Evolutionary conservation across 176 grass and related monocot species (phyloP).

Genomic region (Oryza nivara): DNA sequence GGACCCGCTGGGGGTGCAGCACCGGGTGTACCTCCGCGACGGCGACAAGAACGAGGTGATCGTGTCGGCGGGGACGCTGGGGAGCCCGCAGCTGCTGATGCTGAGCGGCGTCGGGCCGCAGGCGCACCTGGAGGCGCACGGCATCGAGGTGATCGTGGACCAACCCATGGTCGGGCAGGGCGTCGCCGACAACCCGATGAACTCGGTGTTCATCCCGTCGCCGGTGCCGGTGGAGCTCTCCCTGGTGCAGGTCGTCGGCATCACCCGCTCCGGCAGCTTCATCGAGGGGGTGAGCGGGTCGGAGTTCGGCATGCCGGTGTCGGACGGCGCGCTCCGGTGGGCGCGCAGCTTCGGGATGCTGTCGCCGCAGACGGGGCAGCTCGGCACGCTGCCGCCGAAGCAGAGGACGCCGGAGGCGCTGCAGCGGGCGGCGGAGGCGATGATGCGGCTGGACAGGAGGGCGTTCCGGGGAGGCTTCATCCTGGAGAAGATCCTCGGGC

Average conservation of each 20-base stretch:
- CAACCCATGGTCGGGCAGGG: conserved; percentile 80
- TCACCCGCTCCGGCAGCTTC: conserved; percentile 69
- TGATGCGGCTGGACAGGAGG: conserved; percentile 51
- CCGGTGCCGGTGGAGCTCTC: conserved; percentile 56
- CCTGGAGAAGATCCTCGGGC: conserved; percentile 78
- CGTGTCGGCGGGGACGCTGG: conserved; percentile 67
- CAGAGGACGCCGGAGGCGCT: conserved; percentile 70
- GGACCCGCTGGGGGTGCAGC: conserved; percentile 17
- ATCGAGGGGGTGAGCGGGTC: conserved; percentile 79
- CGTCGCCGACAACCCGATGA: conserved; percentile 89
- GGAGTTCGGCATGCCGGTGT: conserved; percentile 54
- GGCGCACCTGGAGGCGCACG: conserved; percentile 63
- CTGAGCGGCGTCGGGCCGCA: conserved; percentile 76
- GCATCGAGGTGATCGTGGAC: conserved; percentile 61
- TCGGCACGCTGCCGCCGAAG: conserved; percentile 64
- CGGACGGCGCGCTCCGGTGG: conserved; percentile 13
- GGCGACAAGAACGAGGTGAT: conserved; percentile 65
- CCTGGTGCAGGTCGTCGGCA: conserved; percentile 81
- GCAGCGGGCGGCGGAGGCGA: conserved; percentile 54
- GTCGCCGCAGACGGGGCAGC: conserved; percentile 75
- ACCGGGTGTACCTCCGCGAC: conserved; percentile 67
- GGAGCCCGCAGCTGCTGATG: conserved; percentile 90
- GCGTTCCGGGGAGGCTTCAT: conserved; percentile 81
- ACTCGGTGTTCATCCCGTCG: conserved; percentile 73
- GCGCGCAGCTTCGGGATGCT: conserved; percentile 69